Base-by-base conservation (phyloP, 768 basidiomycete species). In the Atractiella rhizophila region DNA sequence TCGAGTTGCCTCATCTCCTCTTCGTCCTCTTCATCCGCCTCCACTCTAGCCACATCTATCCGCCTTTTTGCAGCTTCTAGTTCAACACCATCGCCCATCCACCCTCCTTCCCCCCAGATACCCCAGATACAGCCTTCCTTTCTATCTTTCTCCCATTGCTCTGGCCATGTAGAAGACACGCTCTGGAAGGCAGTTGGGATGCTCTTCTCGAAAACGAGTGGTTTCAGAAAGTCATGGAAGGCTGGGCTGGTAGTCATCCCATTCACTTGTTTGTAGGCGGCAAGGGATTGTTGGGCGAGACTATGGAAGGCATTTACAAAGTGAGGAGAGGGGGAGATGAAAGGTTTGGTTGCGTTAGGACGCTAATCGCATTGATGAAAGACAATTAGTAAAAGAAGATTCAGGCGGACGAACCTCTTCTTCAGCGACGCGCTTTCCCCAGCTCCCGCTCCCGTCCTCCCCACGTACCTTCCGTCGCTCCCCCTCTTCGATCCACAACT, bases 401-500 rank as follows among this genome's bases (percentile, higher is more conserved):
- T n/a, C n/a, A n/a, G n/a, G n/a, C n/a, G n/a, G n/a, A n/a, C n/a
- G n/a, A n/a, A n/a, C n/a, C n/a, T 33, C 42, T 27, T 24, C 49
- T 21, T 51, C 54, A 45, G 47, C 51, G 6, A 67, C 65, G n/a
- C n/a, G n/a, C n/a, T n/a, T n/a, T n/a, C n/a, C n/a, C n/a, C n/a
- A n/a, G n/a, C n/a, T n/a, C n/a, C n/a, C n/a, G n/a, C n/a, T n/a
- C 0, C 47, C 47, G 1, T 30, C 7, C 28, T 48, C 45, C 10
- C 53, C 53, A 1, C 44, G 32, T 27, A 41, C 48, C 1, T 28
- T 13, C 16, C 86, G 66, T 8, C 83, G 69, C 10, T 65, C 64
- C n/a, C 77, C 70, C 60, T 98, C 88, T 51, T 94, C 85, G 37
- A 86, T 80, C 88, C 88, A 98, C 2, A 96, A 64, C 59, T 94